These are phyloP conservation scores for Cunninghamia lanceolata DNA, from an alignment of 75 land plant species.

Conservation along the genomic window DNA sequence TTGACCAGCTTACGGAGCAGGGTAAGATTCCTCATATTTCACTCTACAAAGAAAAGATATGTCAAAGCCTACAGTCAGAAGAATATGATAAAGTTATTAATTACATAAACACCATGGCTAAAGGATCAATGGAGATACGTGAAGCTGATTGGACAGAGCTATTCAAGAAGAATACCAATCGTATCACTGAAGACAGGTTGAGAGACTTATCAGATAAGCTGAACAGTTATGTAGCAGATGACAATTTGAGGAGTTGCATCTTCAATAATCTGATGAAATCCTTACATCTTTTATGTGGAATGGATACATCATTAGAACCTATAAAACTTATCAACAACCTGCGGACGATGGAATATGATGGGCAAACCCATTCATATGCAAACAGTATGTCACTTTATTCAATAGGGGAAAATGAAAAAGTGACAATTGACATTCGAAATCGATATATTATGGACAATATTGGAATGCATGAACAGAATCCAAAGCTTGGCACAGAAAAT, in stretches of 20 bases:
- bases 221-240: conserved; percentile 7
- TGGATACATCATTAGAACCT: background rate
- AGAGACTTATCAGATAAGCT: conserved; percentile 19
- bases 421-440: background rate
- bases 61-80: conserved; percentile 28
- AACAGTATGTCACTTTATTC: background rate
- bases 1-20: conserved; percentile 48
- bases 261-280: conserved; percentile 27
- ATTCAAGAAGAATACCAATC: conserved; percentile 24
- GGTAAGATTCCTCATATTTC: conserved; percentile 51
- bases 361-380: background rate
- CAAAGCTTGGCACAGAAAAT: conserved; percentile 4
- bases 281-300: conserved; percentile 30
- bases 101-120: conserved; percentile 38
- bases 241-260: conserved; percentile 27
- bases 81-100: conserved; percentile 32
- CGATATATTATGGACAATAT: background rate
- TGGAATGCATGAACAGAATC: background rate
- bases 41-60: conserved; percentile 54
- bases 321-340: background rate
- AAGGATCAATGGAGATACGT: conserved; percentile 46
- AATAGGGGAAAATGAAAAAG: background rate
- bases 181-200: conserved; percentile 23
- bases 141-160: conserved; percentile 55
- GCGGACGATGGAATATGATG: background rate